phyloP scores from a whole-genome alignment of 495 filamentous ascomycete species.

The Amphirosellinia nigrospora region DNA sequence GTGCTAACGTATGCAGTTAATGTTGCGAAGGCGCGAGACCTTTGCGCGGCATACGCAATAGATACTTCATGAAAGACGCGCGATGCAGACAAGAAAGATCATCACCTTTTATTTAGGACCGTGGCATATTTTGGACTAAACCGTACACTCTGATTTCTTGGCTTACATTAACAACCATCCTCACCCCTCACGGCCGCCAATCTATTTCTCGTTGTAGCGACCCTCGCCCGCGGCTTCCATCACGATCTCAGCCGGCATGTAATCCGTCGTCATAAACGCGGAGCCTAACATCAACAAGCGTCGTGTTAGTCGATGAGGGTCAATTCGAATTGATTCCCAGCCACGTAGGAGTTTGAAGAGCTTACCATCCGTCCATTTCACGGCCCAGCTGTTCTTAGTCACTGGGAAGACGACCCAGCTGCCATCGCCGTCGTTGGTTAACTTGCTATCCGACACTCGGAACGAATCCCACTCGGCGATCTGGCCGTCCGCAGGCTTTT shows the following conservation, averaged over 20 bases:
- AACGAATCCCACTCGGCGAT: conserved; percentile 45
- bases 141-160: conserved; percentile 15
- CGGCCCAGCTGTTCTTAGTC: conserved; percentile 34
- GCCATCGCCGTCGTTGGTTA: conserved; percentile 39
- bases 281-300: conserved; percentile 30
- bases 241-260: conserved; percentile 44
- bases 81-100: background rate
- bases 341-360: background rate
- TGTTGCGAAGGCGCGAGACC: background rate
- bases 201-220: conserved; percentile 34
- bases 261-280: conserved; percentile 43
- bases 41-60: background rate
- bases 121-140: background rate
- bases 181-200: background rate
- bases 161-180: conserved; percentile 12
- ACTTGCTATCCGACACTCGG: conserved; percentile 33
- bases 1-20: background rate
- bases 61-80: background rate
- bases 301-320: conserved; percentile 8
- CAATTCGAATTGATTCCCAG: background rate
- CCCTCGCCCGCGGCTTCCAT: conserved; percentile 40
- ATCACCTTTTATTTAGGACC: conserved; percentile 9
- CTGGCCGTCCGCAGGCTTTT: conserved; percentile 36
- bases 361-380: conserved; percentile 50
- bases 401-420: conserved; percentile 46